Base-by-base conservation (phyloP, 352 stramenopile species). In the Thalassiosira hispida region DNA sequence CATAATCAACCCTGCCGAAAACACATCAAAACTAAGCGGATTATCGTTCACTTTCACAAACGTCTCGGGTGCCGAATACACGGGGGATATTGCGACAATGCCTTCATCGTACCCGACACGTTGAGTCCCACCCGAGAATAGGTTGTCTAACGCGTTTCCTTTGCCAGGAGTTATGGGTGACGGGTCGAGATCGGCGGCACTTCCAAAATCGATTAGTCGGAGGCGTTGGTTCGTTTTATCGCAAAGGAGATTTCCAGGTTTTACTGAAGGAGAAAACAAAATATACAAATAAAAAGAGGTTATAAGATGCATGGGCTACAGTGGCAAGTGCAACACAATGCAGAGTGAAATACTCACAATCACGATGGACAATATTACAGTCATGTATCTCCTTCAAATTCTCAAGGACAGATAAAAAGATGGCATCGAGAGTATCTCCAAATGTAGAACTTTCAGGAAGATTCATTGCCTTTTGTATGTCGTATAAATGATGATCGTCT, bases 131-230 rank as follows among this genome's bases (percentile, higher is more conserved):
- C 62, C 55, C 27, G 51, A 70, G 38, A 80, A 73, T 35, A 59
- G 2, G 55, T 59, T 53, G 47, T 14, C 35, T 1, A 78, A 73
- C 2, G 42, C 23, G 51, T 52, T 66, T 23, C 38, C 47, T 18
- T 38, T 40, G 11, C 27, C 23, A 20, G 70, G 14, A 5, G 33
- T 33, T 16, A 49, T 59, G 4, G 57, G 62, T 16, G 79, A 67
- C 63, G 72, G 77, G 66, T 91, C 82, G 14, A 92, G 56, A 59
- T 92, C 87, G 6, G 84, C 84, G 27, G 87, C 87, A 52, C 69
- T 85, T 14, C 87, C 87, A 83, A 91, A 93, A 81, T 93, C 87
- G 65, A 93, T 85, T 16, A 93, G 47, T 18, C 78, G n/a, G 11
- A 81, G 79, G 62, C 83, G 23, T 52, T 70, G 47, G 11, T 42